These are phyloP conservation scores for Zygotorulaspora florentina DNA, from an alignment of 805 yeast genomes.

Conservation along the genomic window DNA sequence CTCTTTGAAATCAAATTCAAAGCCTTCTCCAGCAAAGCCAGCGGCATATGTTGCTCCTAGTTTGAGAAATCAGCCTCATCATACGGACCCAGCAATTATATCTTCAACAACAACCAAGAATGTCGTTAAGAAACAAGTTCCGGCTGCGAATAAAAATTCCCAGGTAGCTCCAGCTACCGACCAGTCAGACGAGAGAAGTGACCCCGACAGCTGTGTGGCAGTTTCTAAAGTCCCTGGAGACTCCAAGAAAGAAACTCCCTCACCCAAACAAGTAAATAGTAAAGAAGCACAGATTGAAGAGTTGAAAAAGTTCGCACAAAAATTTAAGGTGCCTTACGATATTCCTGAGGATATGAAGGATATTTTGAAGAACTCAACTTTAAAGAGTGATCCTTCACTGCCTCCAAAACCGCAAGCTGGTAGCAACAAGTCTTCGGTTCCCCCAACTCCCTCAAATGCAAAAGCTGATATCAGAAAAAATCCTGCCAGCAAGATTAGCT, in stretches of 20 bases:
- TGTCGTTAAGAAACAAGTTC: conserved; percentile 3
- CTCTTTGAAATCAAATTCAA: conserved; percentile 30
- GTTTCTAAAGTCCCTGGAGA: neutral
- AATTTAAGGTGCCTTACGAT: conserved; percentile 65
- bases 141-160: neutral
- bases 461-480: conserved; percentile 24
- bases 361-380: conserved; percentile 40
- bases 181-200: conserved; percentile 3
- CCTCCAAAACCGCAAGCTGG: conserved; percentile 23
- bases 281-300: conserved; percentile 64
- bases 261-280: conserved; percentile 11
- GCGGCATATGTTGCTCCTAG: conserved; percentile 35
- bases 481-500: conserved; percentile 21
- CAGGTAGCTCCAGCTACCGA: neutral
- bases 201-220: neutral
- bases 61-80: conserved; percentile 34
- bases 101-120: conserved; percentile 25
- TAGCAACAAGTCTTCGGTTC: conserved; percentile 13
- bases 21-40: conserved; percentile 28
- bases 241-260: conserved; percentile 1
- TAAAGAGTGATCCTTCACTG: conserved; percentile 25
- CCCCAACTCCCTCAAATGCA: conserved; percentile 25
- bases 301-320: conserved; percentile 73
- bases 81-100: conserved; percentile 34
- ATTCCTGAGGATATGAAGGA: conserved; percentile 44